These are phyloP conservation scores for Cetradonia linearis DNA, from an alignment of 495 filamentous ascomycete genomes.

Conservation along the genomic window DNA sequence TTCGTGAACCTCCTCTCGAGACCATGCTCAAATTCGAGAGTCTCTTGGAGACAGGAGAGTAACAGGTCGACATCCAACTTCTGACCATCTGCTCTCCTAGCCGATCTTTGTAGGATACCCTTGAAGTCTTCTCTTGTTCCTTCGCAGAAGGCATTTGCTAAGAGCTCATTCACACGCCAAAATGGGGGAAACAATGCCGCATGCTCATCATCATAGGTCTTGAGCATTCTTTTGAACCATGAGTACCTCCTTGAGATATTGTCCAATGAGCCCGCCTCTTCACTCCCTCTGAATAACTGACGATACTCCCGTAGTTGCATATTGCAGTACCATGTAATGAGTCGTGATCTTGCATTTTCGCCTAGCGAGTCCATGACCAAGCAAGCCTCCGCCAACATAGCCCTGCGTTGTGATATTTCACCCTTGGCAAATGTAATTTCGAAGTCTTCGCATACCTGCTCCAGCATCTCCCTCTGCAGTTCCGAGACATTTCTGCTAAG, in stretches of 20 bases:
- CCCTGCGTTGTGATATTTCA: constrained; percentile 61
- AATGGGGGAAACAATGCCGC: constrained; percentile 73
- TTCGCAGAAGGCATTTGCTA: constrained; percentile 92
- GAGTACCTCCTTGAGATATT: constrained; percentile 92
- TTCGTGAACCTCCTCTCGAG: constrained; percentile 74
- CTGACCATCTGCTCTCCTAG: constrained; percentile 65
- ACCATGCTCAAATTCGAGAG: constrained; percentile 90
- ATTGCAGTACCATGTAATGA: constrained; percentile 97
- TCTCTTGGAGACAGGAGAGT: constrained; percentile 88
- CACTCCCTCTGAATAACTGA: constrained; percentile 88
- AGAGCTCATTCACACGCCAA: constrained; percentile 83
- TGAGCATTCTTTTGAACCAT: constrained; percentile 93
- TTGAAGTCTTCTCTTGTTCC: constrained; percentile 93
- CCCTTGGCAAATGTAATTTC: constrained; percentile 89
- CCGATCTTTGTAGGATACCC: constrained; percentile 77
- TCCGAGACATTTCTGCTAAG: constrained; percentile 89
- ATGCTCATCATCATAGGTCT: constrained; percentile 93
- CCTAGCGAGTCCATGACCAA: constrained; percentile 91
- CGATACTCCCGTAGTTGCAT: constrained; percentile 92
- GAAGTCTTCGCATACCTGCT: constrained; percentile 97
- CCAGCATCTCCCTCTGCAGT: constrained; percentile 82
- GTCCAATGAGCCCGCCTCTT: constrained; percentile 93
- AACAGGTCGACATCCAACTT: constrained; percentile 86
- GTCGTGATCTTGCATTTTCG: constrained; percentile 68
- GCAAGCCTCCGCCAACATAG: constrained; percentile 74